Evolutionary conservation across 2,329 filamentous ascomycete species (phyloP), one percentile per base, ranked within the genome.

Genomic region (Gnomoniopsis sp.): DNA sequence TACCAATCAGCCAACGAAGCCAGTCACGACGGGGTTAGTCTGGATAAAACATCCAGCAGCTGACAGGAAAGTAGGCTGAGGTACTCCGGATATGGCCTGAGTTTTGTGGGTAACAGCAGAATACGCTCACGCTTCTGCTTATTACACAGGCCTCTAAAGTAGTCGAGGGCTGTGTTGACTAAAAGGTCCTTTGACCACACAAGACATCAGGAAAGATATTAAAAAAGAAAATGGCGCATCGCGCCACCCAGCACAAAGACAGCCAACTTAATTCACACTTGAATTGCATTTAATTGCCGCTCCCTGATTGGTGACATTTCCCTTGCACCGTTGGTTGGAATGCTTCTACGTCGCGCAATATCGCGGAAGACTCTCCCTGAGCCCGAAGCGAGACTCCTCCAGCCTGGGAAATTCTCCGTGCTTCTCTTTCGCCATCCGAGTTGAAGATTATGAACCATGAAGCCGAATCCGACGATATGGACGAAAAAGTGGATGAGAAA

Each of bases 401-500:
- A 17, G 12, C 12, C 15, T 36, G 21, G 22, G 22, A 49, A 38
- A 49, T 23, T 26, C 17, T 15, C 21, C 36, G 14, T 30, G 26
- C 26, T 55, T 38, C 26, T 55, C 30, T 26, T 26, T 38, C 33
- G 21, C 30, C 12, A 19, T 36, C 11, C n/a, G 15, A 23, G 3
- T 17, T 22, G 21, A 6, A 33, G 43, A 50, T 15, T 17, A 56
- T 56, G 47, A 50, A 34, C 53, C n/a, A 49, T 49, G 53, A 50
- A 14, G 49, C 49, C 12, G 46, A 56, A 22, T 50, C 46, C n/a
- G 33, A 56, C 47, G 52, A 54, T 43, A 59, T 49, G 44, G 54
- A 38, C 34, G 26, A 59, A 33, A 58, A 56, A 44, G 14, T 38
- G n/a, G 41, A 23, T 49, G 60, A 62, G 54, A 57, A n/a, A 49